phyloP scores from a whole-genome alignment of 768 basidiomycete genomes.

The Collybiopsis confluens region DNA sequence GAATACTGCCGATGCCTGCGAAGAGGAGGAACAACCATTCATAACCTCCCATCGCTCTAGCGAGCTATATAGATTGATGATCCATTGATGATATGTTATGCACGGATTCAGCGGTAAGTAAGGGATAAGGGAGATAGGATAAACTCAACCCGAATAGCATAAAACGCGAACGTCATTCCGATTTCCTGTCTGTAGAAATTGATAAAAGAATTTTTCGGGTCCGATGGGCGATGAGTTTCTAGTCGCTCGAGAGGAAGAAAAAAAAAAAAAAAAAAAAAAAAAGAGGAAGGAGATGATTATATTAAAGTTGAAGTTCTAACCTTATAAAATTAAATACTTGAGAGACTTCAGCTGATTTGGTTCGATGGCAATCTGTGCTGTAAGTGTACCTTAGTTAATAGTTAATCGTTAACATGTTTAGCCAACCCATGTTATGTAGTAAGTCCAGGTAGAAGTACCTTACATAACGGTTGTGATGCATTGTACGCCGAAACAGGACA shows the following conservation, averaged over 20 bases:
- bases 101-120: no score
- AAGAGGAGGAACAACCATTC: neutral
- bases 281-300: neutral
- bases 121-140: no score
- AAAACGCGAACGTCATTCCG: neutral
- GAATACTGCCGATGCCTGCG: neutral
- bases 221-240: neutral
- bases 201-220: no score
- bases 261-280: no score
- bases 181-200: neutral
- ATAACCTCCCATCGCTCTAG: neutral
- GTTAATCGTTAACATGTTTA: no score
- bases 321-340: constrained; percentile 1
- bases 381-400: neutral
- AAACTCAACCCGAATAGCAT: neutral
- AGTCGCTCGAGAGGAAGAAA: no score
- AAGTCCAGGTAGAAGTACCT: no score
- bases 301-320: neutral
- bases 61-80: neutral
- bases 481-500: neutral
- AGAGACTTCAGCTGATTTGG: neutral
- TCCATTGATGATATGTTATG: no score
- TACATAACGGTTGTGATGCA: neutral
- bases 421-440: no score
- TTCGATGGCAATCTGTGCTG: neutral